phyloP scores from a whole-genome alignment of 2,329 filamentous ascomycete genomes.

The Nakataea oryzae region DNA sequence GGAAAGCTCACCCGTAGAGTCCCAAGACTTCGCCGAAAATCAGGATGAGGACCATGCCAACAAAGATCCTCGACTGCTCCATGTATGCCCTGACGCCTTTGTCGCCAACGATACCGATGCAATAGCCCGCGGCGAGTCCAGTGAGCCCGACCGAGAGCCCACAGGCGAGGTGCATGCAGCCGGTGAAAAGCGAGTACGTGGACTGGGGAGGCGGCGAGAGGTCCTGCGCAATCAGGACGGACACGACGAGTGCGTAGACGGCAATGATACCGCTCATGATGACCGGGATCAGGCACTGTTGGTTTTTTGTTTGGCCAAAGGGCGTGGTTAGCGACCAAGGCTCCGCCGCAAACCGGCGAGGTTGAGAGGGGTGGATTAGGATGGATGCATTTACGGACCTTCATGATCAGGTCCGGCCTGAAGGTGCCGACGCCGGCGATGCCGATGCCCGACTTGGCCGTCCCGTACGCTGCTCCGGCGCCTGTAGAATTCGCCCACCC shows the following conservation, averaged over 20 bases:
- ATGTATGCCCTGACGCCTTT: slow-evolving; percentile 90
- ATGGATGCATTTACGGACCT: slow-evolving; percentile 39
- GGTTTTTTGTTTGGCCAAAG: background rate
- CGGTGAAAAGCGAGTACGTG: slow-evolving; percentile 78
- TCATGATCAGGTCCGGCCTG: slow-evolving; percentile 83
- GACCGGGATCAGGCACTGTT: slow-evolving; percentile 70
- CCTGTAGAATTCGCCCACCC: slow-evolving; percentile 23
- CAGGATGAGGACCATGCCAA: slow-evolving; percentile 96
- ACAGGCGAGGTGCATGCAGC: slow-evolving; percentile 87
- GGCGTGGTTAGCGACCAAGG: background rate
- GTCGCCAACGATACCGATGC: slow-evolving; percentile 92
- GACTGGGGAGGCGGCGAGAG: slow-evolving; percentile 57
- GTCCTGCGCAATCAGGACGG: slow-evolving; percentile 89
- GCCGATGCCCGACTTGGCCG: slow-evolving; percentile 79
- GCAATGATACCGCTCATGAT: slow-evolving; percentile 99
- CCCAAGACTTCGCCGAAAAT: slow-evolving; percentile 98
- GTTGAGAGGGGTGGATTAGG: background rate
- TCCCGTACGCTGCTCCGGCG: slow-evolving; percentile 74
- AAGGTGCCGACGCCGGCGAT: slow-evolving; percentile 81
- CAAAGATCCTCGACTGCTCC: slow-evolving; percentile 91
- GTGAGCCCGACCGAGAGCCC: slow-evolving; percentile 87
- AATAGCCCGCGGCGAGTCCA: slow-evolving; percentile 88
- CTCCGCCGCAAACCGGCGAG: background rate
- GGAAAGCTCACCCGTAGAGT: slow-evolving; percentile 71
- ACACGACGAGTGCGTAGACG: slow-evolving; percentile 93